phyloP scores from a whole-genome alignment of 805 yeast species.

The Zygosaccharomyces kombuchaensis region DNA sequence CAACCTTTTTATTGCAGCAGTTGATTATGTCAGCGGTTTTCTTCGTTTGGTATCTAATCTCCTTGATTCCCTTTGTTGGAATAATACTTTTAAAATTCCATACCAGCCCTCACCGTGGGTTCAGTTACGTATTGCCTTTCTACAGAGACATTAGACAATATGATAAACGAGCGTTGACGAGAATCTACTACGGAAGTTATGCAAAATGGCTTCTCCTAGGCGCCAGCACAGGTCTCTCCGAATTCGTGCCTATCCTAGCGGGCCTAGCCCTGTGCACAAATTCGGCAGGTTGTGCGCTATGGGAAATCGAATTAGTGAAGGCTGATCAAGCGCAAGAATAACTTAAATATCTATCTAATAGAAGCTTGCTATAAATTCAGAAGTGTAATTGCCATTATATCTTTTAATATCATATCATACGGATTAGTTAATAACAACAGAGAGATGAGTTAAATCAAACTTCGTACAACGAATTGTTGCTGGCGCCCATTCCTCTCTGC shows the following conservation, averaged over 20 bases:
- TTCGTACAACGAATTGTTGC: not conserved
- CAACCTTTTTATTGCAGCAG: not conserved
- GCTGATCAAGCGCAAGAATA: not conserved
- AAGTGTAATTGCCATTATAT: not conserved
- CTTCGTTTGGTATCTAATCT: slow-evolving; percentile 9
- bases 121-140: slow-evolving; percentile 12
- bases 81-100: slow-evolving; percentile 7
- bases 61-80: slow-evolving; percentile 9
- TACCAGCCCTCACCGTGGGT: slow-evolving; percentile 12
- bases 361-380: not conserved
- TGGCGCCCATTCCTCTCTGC: too few species aligned
- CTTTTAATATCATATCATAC: too few species aligned
- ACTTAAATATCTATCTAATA: not conserved
- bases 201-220: slow-evolving; percentile 13
- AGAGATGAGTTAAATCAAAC: not conserved
- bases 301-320: slow-evolving; percentile 8
- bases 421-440: too few species aligned
- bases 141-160: slow-evolving; percentile 6
- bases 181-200: slow-evolving; percentile 9
- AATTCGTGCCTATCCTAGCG: slow-evolving; percentile 10
- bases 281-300: slow-evolving; percentile 14
- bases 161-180: slow-evolving; percentile 1
- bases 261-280: slow-evolving; percentile 14
- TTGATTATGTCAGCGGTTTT: not conserved
- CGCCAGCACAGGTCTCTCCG: slow-evolving; percentile 10